Evolutionary conservation across 257 asterid species (phyloP).

Genomic region (Parsonsia alboflavescens): DNA sequence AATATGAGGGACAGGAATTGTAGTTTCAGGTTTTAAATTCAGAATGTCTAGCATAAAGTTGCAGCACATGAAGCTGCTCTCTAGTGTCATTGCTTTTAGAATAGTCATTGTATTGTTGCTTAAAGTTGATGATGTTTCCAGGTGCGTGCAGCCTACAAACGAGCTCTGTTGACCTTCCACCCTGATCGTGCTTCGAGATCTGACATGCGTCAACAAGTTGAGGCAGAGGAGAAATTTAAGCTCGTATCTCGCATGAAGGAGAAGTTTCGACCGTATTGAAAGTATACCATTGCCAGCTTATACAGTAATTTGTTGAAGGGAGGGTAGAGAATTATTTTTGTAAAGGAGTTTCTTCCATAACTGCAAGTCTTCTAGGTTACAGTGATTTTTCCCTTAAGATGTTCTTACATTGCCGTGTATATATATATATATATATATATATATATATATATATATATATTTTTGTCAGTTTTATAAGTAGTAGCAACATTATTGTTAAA

Average conservation of each 20-base stretch:
- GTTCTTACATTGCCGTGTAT: background rate
- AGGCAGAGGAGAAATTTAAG: conserved; percentile 96
- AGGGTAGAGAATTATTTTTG: conserved; percentile 2
- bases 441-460: too few species aligned
- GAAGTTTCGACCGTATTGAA: conserved; percentile 31
- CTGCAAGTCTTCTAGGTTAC: background rate
- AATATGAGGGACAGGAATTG: background rate
- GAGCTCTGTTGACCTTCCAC: conserved; percentile 73
- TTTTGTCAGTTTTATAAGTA: too few species aligned
- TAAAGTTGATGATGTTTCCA: conserved; percentile 24
- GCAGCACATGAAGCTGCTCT: background rate
- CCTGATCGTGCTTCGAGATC: conserved; percentile 77
- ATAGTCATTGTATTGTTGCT: conserved; percentile 3
- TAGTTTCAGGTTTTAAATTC: background rate
- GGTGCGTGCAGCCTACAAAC: conserved; percentile 73
- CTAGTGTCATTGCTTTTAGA: background rate
- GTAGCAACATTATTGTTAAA: too few species aligned
- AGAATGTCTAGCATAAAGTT: background rate
- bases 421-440: too few species aligned
- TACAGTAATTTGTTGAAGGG: background rate
- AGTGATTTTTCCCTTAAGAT: background rate
- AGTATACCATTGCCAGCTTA: too few species aligned
- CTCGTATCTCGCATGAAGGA: conserved; percentile 77
- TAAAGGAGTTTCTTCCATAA: background rate
- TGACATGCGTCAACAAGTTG: conserved; percentile 68